Evolutionary conservation across 176 grass and related monocot genomes (phyloP), one percentile per base, ranked within the genome.

Genomic region (Olyra latifolia): DNA sequence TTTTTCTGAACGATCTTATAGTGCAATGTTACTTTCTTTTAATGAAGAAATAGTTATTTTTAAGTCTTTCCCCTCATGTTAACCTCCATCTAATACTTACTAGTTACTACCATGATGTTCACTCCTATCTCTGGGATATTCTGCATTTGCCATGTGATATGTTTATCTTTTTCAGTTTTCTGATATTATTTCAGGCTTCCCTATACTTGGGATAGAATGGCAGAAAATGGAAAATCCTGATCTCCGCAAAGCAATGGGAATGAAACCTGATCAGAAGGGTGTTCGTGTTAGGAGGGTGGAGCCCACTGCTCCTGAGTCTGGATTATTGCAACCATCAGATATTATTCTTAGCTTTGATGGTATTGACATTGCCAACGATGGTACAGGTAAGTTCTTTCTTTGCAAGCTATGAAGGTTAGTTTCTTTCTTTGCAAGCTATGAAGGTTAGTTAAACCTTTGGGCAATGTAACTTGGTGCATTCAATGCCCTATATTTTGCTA

Each of bases 201-300:
- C 96, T 84, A 91, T 95, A 84, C 86, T 98, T 32, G 96, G 90
- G 41, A 82, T 98, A 74, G 96, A 98, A 82, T 98, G 92, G 96
- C 96, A 98, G 77, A 98, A 98, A 87, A 98, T 98, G 96, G 92
- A 98, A 84, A 98, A 98, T 78, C 96, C 96, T 67, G 90, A 98
- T 87, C 84, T 98, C 19, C 90, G 92, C n/a, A 98, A 93, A 54
- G 86, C 96, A 62, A 98, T 98, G 88, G 92, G 96, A 61, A 98
- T 98, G 96, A 86, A 92, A 68, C 58, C 86, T 41, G 88, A 91
- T 69, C 92, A 98, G 62, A 98, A 98, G 72, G 96, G 96, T 80
- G 96, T 98, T 52, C 96, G 92, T 81, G 82, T 98, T 62, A 93
- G 92, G 75, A 88, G 96, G 63, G 85, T 98, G 70, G 96, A 98